phyloP scores from a whole-genome alignment of 306 rosid genomes.

The Spatholobus suberectus region DNA sequence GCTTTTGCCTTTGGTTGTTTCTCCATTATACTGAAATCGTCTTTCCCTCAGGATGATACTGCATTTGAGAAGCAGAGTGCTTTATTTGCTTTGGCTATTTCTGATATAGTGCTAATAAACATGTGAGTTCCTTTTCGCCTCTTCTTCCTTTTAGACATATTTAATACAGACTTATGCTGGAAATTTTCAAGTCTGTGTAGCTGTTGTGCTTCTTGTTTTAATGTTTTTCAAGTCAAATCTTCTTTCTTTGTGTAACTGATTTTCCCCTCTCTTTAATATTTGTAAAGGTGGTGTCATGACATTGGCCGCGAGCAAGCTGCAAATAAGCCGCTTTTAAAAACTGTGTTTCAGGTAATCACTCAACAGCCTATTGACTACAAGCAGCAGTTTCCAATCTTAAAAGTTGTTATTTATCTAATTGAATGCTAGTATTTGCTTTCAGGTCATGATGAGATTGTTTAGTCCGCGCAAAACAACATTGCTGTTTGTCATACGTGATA shows the following conservation, averaged over 20 bases:
- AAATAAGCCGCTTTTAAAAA: constrained; percentile 90
- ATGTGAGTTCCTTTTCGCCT: constrained; percentile 59
- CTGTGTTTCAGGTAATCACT: constrained; percentile 86
- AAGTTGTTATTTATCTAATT: constrained; percentile 30
- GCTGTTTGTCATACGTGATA: constrained; percentile 93
- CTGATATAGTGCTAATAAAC: constrained; percentile 92
- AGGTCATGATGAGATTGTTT: constrained; percentile 96
- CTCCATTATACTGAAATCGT: constrained; percentile 37
- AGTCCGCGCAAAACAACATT: constrained; percentile 92
- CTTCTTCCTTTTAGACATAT: neutral
- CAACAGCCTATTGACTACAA: constrained; percentile 3
- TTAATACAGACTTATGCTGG: neutral
- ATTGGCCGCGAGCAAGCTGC: constrained; percentile 99
- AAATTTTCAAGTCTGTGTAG: neutral
- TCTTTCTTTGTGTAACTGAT: constrained; percentile 34
- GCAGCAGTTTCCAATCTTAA: constrained; percentile 8
- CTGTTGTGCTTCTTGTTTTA: constrained; percentile 19
- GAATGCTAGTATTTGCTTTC: constrained; percentile 31
- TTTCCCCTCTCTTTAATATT: constrained; percentile 7
- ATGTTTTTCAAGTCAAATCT: neutral
- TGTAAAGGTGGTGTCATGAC: constrained; percentile 96
- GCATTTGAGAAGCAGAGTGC: constrained; percentile 98
- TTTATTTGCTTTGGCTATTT: constrained; percentile 91
- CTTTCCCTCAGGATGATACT: constrained; percentile 75
- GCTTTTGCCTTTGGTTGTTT: constrained; percentile 16